These are phyloP conservation scores for Nakazawaea ernobii DNA, from an alignment of 805 yeast species.

Conservation along the genomic window DNA sequence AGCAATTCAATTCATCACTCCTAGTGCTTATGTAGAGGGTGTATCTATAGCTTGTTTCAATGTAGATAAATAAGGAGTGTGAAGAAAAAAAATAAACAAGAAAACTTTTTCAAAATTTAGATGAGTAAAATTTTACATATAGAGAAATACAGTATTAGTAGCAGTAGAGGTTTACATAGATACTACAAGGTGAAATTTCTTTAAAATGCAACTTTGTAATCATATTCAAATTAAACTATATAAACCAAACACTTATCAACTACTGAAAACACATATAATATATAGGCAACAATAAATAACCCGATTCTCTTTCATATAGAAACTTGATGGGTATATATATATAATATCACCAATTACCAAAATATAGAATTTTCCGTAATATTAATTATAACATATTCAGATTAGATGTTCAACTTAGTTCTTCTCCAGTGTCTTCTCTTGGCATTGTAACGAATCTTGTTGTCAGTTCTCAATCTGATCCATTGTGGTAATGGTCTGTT, in stretches of 20 bases:
- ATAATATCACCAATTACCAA: constrained; percentile 6
- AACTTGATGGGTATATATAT: not conserved
- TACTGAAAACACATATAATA: constrained; percentile 10
- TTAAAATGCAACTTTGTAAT: not conserved
- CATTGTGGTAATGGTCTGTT: constrained; percentile 99
- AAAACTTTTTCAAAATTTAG: no score
- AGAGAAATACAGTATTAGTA: no score
- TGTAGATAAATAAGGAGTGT: no score
- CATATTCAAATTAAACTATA: constrained; percentile 1
- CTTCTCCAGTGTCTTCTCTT: constrained; percentile 99
- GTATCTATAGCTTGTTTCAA: no score
- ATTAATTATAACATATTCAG: constrained; percentile 9
- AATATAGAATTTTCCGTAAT: constrained; percentile 6
- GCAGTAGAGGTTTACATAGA: no score
- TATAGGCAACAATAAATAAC: constrained; percentile 12
- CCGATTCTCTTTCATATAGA: no score
- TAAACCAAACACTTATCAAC: not conserved
- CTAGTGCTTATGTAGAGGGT: not conserved
- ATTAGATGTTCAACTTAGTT: constrained; percentile 96
- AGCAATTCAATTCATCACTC: no score
- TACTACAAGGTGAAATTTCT: no score
- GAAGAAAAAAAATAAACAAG: not conserved
- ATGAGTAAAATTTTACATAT: no score
- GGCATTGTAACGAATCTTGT: constrained; percentile 98
- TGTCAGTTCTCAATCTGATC: constrained; percentile 97